These are phyloP conservation scores for Ceriops decandra DNA, from an alignment of 345 rosid genomes.

Conservation along the genomic window DNA sequence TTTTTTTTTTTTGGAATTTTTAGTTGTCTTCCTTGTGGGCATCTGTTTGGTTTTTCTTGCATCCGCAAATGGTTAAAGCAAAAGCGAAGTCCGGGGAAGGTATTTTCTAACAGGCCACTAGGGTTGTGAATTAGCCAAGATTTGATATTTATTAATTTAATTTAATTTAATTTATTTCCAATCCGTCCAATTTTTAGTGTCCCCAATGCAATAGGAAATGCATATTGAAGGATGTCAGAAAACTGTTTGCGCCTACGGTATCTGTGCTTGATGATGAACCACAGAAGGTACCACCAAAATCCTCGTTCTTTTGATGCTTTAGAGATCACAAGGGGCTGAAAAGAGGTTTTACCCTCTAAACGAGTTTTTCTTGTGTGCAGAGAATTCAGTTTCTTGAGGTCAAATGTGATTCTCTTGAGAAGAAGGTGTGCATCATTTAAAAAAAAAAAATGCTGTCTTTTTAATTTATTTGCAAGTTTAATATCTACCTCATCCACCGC, in stretches of 20 bases:
- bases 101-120: slow-evolving; percentile 15
- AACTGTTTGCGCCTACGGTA: slow-evolving; percentile 65
- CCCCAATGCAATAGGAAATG: slow-evolving; percentile 75
- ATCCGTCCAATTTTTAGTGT: slow-evolving; percentile 40
- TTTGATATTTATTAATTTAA: neutral
- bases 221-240: slow-evolving; percentile 59
- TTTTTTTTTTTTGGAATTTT: neutral
- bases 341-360: neutral
- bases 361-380: slow-evolving; percentile 31
- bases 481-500: no score
- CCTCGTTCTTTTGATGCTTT: slow-evolving; percentile 2
- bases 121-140: no score
- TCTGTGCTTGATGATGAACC: slow-evolving; percentile 73
- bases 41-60: slow-evolving; percentile 78
- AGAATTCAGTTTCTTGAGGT: slow-evolving; percentile 59
- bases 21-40: slow-evolving; percentile 96
- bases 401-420: slow-evolving; percentile 54
- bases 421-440: slow-evolving; percentile 39
- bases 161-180: neutral
- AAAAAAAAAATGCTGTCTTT: no score
- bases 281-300: slow-evolving; percentile 42
- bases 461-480: no score
- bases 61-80: slow-evolving; percentile 69
- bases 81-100: slow-evolving; percentile 54
- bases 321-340: neutral